Conservation (phyloP, 176 grass and related monocot species). For the Areca catechu region DNA sequence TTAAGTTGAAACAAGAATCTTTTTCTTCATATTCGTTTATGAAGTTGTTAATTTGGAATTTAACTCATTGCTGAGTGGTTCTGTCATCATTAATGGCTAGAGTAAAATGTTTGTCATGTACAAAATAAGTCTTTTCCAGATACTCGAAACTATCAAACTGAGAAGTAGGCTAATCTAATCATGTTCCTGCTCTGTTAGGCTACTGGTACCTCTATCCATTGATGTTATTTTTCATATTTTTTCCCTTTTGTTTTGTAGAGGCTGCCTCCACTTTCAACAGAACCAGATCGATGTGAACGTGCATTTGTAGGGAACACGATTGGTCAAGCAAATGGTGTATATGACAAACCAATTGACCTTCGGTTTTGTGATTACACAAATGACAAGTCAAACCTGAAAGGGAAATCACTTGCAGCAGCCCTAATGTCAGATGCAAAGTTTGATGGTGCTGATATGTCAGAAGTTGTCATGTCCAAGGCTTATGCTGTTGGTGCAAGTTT, state of each 20-base stretch:
- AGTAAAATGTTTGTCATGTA: no score
- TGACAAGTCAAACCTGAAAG: conserved; percentile 72
- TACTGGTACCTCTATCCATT: no score
- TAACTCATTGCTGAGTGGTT: no score
- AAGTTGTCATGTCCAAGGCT: conserved; percentile 96
- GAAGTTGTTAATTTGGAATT: no score
- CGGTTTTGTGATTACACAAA: conserved; percentile 79
- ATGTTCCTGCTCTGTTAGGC: no score
- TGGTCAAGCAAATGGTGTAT: conserved; percentile 91
- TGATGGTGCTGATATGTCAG: conserved; percentile 76
- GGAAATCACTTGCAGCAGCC: conserved; percentile 72
- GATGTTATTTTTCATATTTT: not conserved
- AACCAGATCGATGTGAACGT: conserved; percentile 69
- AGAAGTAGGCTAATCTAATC: no score
- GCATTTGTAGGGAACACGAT: conserved; percentile 97
- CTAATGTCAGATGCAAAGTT: conserved; percentile 82
- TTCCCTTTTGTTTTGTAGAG: conserved; percentile 46
- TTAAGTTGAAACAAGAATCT: no score
- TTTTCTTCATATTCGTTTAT: no score
- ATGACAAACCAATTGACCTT: conserved; percentile 88
- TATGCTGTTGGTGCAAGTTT: conserved; percentile 93
- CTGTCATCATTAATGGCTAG: no score
- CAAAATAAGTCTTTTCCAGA: no score
- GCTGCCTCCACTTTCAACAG: conserved; percentile 77
- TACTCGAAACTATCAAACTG: no score